These are phyloP conservation scores for Aspergillus sp. DNA, from an alignment of 2,329 filamentous ascomycete genomes.

Conservation along the genomic window DNA sequence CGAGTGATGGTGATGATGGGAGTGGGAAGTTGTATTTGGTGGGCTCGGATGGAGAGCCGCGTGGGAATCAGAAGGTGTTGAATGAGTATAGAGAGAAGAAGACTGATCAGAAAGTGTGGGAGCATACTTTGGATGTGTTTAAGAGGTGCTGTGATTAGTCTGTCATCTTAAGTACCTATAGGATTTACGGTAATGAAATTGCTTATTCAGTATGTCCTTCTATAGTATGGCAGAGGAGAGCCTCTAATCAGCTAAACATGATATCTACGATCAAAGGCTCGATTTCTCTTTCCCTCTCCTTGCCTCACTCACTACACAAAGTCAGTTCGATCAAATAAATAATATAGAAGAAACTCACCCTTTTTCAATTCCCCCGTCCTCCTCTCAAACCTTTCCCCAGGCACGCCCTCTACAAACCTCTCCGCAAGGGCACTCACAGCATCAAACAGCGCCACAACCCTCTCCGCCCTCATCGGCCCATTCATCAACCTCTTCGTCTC, in stretches of 20 bases:
- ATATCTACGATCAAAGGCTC: no score
- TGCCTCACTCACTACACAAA: not conserved
- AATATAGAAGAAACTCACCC: not conserved
- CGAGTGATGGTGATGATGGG: no score
- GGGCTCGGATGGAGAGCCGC: not conserved
- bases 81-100: not conserved
- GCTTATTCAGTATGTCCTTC: no score
- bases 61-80: not conserved
- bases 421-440: constrained; percentile 50
- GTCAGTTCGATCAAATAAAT: not conserved
- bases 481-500: constrained; percentile 54
- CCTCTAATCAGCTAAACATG: no score
- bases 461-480: constrained; percentile 42
- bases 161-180: no score
- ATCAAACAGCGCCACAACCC: constrained; percentile 50
- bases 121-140: not conserved
- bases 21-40: not conserved
- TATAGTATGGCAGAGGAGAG: no score
- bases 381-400: constrained; percentile 43
- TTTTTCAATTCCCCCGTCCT: constrained; percentile 27
- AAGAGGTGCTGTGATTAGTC: not conserved
- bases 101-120: not conserved
- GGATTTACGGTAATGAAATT: no score
- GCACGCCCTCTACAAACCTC: constrained; percentile 50
- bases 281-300: no score